Conservation (phyloP, 176 grass and related monocot genomes). For the Aechmea fasciata region DNA sequence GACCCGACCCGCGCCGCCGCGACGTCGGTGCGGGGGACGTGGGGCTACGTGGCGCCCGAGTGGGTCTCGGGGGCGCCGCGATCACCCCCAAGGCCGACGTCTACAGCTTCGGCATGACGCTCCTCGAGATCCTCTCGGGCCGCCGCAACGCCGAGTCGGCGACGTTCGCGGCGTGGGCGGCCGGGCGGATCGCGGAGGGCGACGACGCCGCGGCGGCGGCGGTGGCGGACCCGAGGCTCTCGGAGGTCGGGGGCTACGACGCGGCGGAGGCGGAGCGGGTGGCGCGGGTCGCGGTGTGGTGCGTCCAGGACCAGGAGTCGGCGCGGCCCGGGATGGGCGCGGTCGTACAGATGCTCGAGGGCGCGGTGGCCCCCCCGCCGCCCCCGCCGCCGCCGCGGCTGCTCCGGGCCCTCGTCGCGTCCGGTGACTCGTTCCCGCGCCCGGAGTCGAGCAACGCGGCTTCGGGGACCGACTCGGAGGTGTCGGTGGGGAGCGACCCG, state of each 20-base stretch:
- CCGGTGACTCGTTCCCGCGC: slow-evolving; percentile 1
- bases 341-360: slow-evolving; percentile 44
- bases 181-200: neutral
- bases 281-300: slow-evolving; percentile 30
- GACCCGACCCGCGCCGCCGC: slow-evolving; percentile 4
- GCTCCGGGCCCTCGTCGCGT: neutral
- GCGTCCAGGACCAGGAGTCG: slow-evolving; percentile 29
- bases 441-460: neutral
- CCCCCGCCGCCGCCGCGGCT: slow-evolving; percentile 7
- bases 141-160: slow-evolving; percentile 20
- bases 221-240: slow-evolving; percentile 13
- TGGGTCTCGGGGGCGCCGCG: slow-evolving; percentile 9
- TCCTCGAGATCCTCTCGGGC: slow-evolving; percentile 29
- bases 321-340: slow-evolving; percentile 30
- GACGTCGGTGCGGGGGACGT: slow-evolving; percentile 20
- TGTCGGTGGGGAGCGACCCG: neutral
- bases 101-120: slow-evolving; percentile 41
- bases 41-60: slow-evolving; percentile 29
- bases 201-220: neutral
- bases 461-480: neutral
- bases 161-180: slow-evolving; percentile 17
- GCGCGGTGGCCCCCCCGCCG: neutral
- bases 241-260: neutral
- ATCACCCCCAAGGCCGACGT: slow-evolving; percentile 36
- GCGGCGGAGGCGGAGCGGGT: slow-evolving; percentile 19